phyloP scores from a whole-genome alignment of 495 filamentous ascomycete species.

The Penicillium canariense region DNA sequence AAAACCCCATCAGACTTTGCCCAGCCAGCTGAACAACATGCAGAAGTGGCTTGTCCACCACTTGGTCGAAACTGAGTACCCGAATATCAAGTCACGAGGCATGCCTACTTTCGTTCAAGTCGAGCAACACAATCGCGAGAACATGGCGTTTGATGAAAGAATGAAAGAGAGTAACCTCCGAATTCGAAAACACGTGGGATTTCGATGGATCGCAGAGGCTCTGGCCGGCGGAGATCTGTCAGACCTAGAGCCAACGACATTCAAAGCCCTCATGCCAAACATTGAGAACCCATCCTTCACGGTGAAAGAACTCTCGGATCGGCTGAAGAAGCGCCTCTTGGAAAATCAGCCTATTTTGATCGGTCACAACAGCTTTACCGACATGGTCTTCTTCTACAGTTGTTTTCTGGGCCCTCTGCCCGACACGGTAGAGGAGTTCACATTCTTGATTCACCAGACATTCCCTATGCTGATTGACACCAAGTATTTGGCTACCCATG shows the following conservation, averaged over 20 bases:
- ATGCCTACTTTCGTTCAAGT: conserved; percentile 53
- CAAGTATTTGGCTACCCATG: conserved; percentile 67
- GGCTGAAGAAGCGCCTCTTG: conserved; percentile 40
- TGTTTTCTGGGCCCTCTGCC: conserved; percentile 70
- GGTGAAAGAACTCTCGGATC: conserved; percentile 23
- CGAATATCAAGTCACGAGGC: conserved; percentile 48
- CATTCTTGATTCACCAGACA: conserved; percentile 46
- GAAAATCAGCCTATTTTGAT: conserved; percentile 55
- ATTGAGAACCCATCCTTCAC: conserved; percentile 42
- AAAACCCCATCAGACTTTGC: conserved; percentile 1
- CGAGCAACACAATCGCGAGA: conserved; percentile 48
- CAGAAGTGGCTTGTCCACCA: conserved; percentile 70
- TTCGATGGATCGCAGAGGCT: conserved; percentile 71
- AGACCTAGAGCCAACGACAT: conserved; percentile 44
- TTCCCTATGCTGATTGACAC: conserved; percentile 77
- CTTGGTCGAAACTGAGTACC: conserved; percentile 61
- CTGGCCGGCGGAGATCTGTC: conserved; percentile 57
- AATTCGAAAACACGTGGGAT: conserved; percentile 53
- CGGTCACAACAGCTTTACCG: conserved; percentile 76
- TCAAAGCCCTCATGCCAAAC: conserved; percentile 35
- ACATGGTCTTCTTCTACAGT: conserved; percentile 68
- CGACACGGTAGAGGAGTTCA: conserved; percentile 58
- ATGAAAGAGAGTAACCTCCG: conserved; percentile 38
- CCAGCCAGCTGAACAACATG: conserved; percentile 37
- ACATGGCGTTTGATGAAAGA: conserved; percentile 34